A percentile compares a stretch with the other conserved stretches of the same genome.
phyloP scores from a whole-genome alignment of 352 stramenopile genomes.

The Phytophthora litchii region DNA sequence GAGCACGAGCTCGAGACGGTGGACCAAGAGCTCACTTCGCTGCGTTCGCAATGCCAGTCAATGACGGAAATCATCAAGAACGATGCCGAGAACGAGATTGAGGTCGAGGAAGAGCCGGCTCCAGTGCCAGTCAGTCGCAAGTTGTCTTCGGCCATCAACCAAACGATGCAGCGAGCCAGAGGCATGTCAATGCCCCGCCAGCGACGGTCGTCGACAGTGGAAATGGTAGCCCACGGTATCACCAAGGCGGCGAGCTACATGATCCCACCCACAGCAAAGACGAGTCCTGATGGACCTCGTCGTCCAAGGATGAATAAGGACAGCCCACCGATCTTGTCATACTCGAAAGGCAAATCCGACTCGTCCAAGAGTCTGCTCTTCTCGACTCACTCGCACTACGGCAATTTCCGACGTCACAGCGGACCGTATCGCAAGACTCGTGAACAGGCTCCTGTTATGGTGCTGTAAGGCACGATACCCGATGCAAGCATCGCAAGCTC shows the following conservation, averaged over 20 bases:
- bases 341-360: slow-evolving; percentile 42
- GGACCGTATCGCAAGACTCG: slow-evolving; percentile 52
- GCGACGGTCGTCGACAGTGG: slow-evolving; percentile 33
- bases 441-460: slow-evolving; percentile 49
- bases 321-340: slow-evolving; percentile 46
- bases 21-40: slow-evolving; percentile 39
- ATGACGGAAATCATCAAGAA: slow-evolving; percentile 46
- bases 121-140: slow-evolving; percentile 20
- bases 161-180: slow-evolving; percentile 34
- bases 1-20: slow-evolving; percentile 54
- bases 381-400: slow-evolving; percentile 50
- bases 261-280: slow-evolving; percentile 18
- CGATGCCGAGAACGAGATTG: slow-evolving; percentile 31
- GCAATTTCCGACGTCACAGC: slow-evolving; percentile 60
- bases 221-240: slow-evolving; percentile 37
- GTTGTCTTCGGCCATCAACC: slow-evolving; percentile 36
- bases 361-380: slow-evolving; percentile 43
- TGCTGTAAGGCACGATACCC: slow-evolving; percentile 1
- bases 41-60: slow-evolving; percentile 50
- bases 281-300: slow-evolving; percentile 17
- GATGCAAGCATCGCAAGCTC: slow-evolving; percentile 1
- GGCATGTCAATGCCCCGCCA: slow-evolving; percentile 43
- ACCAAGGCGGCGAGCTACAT: slow-evolving; percentile 45
- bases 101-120: slow-evolving; percentile 25
- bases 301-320: slow-evolving; percentile 39